A percentile compares a stretch with the other conserved stretches of the same genome.
phyloP scores from a whole-genome alignment of 768 basidiomycete genomes.

The Termitomyces sp. region DNA sequence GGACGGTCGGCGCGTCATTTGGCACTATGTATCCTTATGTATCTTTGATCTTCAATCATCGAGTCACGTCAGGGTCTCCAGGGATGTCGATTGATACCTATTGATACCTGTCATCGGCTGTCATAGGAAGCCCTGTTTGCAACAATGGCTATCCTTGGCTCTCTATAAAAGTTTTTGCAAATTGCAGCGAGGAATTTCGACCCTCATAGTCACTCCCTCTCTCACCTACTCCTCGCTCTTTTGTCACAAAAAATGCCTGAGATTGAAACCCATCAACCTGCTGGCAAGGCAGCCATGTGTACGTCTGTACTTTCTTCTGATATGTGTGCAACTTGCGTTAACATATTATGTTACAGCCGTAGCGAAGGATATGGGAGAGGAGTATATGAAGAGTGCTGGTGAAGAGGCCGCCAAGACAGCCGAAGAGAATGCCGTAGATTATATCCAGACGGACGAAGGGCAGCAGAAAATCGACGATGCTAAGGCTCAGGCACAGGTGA shows the following conservation, averaged over 20 bases:
- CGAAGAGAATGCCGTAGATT: slow-evolving; percentile 22
- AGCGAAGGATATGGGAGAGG: slow-evolving; percentile 15
- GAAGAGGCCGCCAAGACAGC: slow-evolving; percentile 17
- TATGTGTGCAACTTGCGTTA: neutral
- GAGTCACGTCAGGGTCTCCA: neutral
- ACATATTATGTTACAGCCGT: neutral
- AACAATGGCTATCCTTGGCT: no score
- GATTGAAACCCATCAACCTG: slow-evolving; percentile 3
- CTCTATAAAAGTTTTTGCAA: neutral
- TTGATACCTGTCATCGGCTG: slow-evolving; percentile 1
- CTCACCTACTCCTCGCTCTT: neutral
- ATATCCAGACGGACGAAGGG: slow-evolving; percentile 14
- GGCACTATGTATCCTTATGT: no score
- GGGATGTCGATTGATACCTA: neutral
- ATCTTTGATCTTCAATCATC: neutral
- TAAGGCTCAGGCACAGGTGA: slow-evolving; percentile 23
- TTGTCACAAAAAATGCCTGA: neutral
- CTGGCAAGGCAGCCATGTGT: slow-evolving; percentile 8
- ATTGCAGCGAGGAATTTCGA: no score
- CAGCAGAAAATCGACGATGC: slow-evolving; percentile 24
- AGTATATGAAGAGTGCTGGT: slow-evolving; percentile 18
- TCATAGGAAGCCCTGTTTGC: neutral
- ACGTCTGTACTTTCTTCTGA: neutral
- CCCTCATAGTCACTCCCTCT: neutral
- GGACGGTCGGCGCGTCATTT: neutral